phyloP scores from a whole-genome alignment of 306 rosid genomes.

The Lathyrus tuberosus region DNA sequence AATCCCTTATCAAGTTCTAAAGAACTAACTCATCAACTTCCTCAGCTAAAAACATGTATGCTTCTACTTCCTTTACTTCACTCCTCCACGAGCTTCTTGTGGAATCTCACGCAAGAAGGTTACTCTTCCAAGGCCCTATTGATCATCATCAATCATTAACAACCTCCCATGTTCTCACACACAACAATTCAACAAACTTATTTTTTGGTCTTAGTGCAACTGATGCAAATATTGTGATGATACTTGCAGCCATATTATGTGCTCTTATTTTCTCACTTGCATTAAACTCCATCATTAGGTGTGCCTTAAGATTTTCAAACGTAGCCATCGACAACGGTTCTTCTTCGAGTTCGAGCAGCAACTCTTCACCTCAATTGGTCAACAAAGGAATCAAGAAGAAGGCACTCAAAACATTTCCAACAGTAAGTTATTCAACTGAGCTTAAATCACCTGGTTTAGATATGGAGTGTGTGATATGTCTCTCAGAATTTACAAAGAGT shows the following conservation, averaged over 20 bases:
- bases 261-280: slow-evolving; percentile 82
- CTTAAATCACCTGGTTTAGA: slow-evolving; percentile 56
- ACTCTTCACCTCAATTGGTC: slow-evolving; percentile 29
- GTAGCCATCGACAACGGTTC: slow-evolving; percentile 45
- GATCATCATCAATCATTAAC: slow-evolving; percentile 36
- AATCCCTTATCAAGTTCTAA: slow-evolving; percentile 18
- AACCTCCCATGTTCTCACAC: slow-evolving; percentile 32
- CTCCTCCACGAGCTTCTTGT: slow-evolving; percentile 43
- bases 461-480: slow-evolving; percentile 74
- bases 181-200: slow-evolving; percentile 19
- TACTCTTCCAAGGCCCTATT: slow-evolving; percentile 53
- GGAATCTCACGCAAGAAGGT: slow-evolving; percentile 62
- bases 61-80: slow-evolving; percentile 45
- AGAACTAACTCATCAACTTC: slow-evolving; percentile 20
- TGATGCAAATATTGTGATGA: slow-evolving; percentile 83
- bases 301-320: slow-evolving; percentile 63
- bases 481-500: slow-evolving; percentile 60
- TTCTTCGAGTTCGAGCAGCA: not conserved
- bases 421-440: slow-evolving; percentile 57
- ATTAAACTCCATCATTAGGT: slow-evolving; percentile 72
- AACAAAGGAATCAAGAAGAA: slow-evolving; percentile 70
- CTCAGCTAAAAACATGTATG: slow-evolving; percentile 47
- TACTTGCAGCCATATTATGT: slow-evolving; percentile 78
- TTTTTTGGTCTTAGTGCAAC: slow-evolving; percentile 48
- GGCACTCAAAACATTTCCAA: slow-evolving; percentile 70